phyloP scores from a whole-genome alignment of 179 eudicot genomes.

The Pouteria campechiana region DNA sequence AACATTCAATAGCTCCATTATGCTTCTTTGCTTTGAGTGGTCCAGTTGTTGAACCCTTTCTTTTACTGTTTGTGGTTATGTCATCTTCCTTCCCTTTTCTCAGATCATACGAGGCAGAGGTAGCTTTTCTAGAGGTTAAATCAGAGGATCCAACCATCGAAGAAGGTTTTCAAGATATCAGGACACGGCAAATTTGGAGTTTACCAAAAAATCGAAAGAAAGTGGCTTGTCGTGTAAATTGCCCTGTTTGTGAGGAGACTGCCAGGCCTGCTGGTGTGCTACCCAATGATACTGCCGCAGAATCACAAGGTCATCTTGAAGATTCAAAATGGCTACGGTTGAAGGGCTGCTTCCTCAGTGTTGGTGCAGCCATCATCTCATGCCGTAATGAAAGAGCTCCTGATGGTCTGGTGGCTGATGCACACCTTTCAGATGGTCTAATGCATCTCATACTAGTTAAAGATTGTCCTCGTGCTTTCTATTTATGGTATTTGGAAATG shows the following conservation, averaged over 20 bases:
- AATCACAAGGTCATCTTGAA: too few species aligned
- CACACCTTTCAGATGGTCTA: conserved; percentile 92
- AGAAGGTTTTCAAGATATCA: conserved; percentile 12
- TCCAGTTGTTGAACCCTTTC: background rate
- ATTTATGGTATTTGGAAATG: conserved; percentile 92
- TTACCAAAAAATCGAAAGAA: conserved; percentile 28
- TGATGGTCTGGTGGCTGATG: conserved; percentile 96
- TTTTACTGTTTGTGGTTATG: background rate
- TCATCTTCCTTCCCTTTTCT: conserved; percentile 1
- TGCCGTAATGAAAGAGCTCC: conserved; percentile 97
- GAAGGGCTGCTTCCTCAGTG: conserved; percentile 70
- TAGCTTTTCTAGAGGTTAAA: conserved; percentile 62
- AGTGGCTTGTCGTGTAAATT: conserved; percentile 60
- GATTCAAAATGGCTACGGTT: conserved; percentile 52
- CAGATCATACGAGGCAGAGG: conserved; percentile 93
- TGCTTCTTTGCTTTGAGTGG: background rate
- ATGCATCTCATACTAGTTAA: conserved; percentile 74
- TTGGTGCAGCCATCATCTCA: conserved; percentile 93
- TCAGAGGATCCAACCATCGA: conserved; percentile 23
- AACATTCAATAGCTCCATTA: too few species aligned
- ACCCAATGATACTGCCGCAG: conserved; percentile 11
- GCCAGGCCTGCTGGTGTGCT: background rate
- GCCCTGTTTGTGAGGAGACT: conserved; percentile 34
- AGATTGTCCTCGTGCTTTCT: conserved; percentile 76
- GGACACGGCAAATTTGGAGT: conserved; percentile 15